Base-by-base conservation (phyloP, 1,139 yeast species). In the Kazachstania sp. region DNA sequence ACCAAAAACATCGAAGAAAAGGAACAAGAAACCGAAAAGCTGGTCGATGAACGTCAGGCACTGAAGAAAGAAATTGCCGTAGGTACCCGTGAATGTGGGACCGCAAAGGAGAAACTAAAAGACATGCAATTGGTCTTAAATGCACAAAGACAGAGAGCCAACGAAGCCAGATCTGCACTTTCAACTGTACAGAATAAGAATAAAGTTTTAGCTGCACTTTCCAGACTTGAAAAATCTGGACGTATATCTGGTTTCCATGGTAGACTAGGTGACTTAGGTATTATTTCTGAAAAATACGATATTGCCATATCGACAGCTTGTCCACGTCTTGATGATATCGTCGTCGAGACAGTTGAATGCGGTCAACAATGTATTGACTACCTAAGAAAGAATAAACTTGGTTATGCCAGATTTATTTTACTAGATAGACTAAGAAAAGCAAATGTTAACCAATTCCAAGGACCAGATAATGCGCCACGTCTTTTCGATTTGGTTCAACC, bases 281-380 rank as follows among this genome's bases (percentile, higher is more conserved):
- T 78, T 1, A 92, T 92, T 54, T 96, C 87, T 60, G 86, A 84
- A 55, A 75, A 77, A 58, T 94, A 85, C 63, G 98, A 94, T 66
- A 77, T 88, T 45, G 98, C 98, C 0, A 79, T 94, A 20, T 88
- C 97, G 0, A 92, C 98, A 0, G 98, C 97, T 0, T 87, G 95
- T 57, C 90, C 95, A 1, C 82, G 92, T 9, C 71, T 94, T 49
- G 95, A 90, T 61, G 92, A 95, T 47, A 80, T 88, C 73, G 97
- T 94, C 18, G 97, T 94, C 3, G 97, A 88, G 45, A 81, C 90
- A 0, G 97, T 92, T 9, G 96, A 86, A 57, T 83, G 86, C 30
- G 98, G 96, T 1, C 97, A 88, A 63, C 79, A 79, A 43, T 92
- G 98, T 66, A 86, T 94, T 50, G 94, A 86, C 46, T 84, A 86